phyloP scores from a whole-genome alignment of 352 stramenopile genomes.

The Pythium folliculosum region DNA sequence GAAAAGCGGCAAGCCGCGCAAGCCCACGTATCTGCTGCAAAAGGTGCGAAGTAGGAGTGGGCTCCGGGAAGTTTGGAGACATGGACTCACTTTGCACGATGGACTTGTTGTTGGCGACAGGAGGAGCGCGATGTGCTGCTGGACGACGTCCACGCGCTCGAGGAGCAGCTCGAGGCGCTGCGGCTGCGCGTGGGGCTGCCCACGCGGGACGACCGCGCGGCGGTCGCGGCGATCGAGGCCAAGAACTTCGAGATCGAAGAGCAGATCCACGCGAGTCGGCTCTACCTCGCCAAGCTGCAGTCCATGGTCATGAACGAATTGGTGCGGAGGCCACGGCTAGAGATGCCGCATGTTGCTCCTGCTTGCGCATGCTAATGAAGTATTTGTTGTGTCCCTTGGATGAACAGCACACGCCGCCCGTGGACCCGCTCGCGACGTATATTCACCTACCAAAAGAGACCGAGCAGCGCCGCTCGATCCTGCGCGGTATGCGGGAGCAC shows the following conservation, averaged over 20 bases:
- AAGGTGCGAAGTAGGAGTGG: conserved; percentile 16
- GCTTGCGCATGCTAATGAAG: too few relatives aligned
- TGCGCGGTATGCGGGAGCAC: conserved; percentile 36
- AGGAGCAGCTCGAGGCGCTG: conserved; percentile 25
- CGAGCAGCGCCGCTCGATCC: conserved; percentile 7
- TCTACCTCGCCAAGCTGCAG: conserved; percentile 20
- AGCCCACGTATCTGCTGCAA: conserved; percentile 28
- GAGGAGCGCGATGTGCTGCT: conserved; percentile 23
- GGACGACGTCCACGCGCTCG: conserved; percentile 13
- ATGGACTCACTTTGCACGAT: neutral
- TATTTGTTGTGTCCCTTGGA: neutral
- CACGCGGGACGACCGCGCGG: conserved; percentile 20
- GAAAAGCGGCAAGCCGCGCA: conserved; percentile 9
- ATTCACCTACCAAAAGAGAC: conserved; percentile 21
- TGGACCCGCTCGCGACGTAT: conserved; percentile 21
- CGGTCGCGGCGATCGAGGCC: conserved; percentile 15
- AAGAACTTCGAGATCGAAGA: conserved; percentile 25
- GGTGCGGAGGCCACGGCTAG: neutral
- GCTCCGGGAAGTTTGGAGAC: too few relatives aligned
- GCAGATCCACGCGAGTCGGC: conserved; percentile 24
- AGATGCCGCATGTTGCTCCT: too few relatives aligned
- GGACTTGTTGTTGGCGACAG: conserved; percentile 8
- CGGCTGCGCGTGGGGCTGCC: conserved; percentile 20
- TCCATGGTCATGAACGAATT: conserved; percentile 23
- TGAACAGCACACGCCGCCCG: conserved; percentile 18